These are phyloP conservation scores for Euphorbia peplus DNA, from an alignment of 345 rosid species.

Conservation along the genomic window DNA sequence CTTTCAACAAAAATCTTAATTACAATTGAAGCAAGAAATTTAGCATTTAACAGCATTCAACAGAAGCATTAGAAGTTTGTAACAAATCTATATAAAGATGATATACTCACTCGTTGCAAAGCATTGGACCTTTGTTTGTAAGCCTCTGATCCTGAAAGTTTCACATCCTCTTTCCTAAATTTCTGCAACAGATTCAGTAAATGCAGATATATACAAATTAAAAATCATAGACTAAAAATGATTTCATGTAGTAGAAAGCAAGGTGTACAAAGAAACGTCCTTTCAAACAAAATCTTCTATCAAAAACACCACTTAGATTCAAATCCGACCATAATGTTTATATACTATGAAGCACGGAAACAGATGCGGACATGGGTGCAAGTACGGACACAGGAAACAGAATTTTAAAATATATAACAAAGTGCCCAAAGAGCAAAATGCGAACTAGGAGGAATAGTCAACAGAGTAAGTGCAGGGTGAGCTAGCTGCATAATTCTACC, in stretches of 20 bases:
- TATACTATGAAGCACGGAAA: no score
- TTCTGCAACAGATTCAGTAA: slow-evolving; percentile 46
- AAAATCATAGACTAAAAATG: neutral
- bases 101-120: slow-evolving; percentile 64
- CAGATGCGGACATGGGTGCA: no score
- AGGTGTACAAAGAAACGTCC: neutral
- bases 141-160: slow-evolving; percentile 84
- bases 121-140: slow-evolving; percentile 74
- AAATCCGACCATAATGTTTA: neutral
- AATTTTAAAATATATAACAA: no score
- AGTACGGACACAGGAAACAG: no score
- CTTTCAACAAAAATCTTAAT: no score
- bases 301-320: neutral
- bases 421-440: no score
- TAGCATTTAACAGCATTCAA: neutral
- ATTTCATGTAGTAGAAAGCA: neutral
- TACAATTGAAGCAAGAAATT: neutral
- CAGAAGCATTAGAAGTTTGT: neutral
- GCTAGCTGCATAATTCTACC: no score
- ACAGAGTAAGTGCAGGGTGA: no score
- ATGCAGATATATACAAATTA: neutral
- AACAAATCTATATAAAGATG: neutral
- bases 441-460: no score
- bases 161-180: slow-evolving; percentile 88
- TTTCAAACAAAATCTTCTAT: neutral